Evolutionary conservation across 2,329 filamentous ascomycete genomes (phyloP).

Genomic region (Helotiales sp.): DNA sequence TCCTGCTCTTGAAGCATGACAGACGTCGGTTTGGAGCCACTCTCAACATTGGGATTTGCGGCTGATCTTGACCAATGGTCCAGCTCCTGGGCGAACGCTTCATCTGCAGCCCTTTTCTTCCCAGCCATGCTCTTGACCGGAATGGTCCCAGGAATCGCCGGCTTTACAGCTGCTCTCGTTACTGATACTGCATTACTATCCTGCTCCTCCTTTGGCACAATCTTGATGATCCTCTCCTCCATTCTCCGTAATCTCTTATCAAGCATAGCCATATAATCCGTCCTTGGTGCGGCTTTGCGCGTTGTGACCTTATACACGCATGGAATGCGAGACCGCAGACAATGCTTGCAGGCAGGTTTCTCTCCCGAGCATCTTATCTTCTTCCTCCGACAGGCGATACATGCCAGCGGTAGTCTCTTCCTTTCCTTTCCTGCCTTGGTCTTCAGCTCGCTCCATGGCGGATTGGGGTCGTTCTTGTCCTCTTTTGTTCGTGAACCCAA

Average conservation of each 20-base stretch:
- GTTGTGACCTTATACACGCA: conserved; percentile 98
- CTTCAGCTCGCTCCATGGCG: conserved; percentile 80
- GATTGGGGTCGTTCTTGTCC: conserved; percentile 57
- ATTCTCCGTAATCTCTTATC: conserved; percentile 94
- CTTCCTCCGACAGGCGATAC: conserved; percentile 93
- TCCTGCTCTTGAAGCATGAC: conserved; percentile 64
- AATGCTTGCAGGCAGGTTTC: conserved; percentile 97
- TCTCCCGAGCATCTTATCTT: conserved; percentile 98
- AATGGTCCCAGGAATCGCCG: conserved; percentile 61
- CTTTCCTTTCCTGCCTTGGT: conserved; percentile 94
- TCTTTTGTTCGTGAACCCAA: conserved; percentile 54
- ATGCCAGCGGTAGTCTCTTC: conserved; percentile 88
- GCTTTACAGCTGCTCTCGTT: conserved; percentile 81
- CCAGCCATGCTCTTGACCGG: conserved; percentile 50
- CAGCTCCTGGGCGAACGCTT: conserved; percentile 81
- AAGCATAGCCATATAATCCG: conserved; percentile 98
- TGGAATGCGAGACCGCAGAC: conserved; percentile 84
- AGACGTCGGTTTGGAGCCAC: conserved; percentile 50
- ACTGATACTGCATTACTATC: conserved; percentile 63
- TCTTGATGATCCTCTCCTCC: conserved; percentile 97
- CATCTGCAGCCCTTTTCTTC: conserved; percentile 83
- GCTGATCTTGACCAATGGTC: conserved; percentile 75
- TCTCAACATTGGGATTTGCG: conserved; percentile 49
- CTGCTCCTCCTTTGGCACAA: conserved; percentile 84
- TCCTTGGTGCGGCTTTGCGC: conserved; percentile 88